Percentiles rank a stretch among this genome's conserved stretches.
Evolutionary conservation across 371 early-diverging fungal species (phyloP).

Genomic region (Choanephora cucurbitarum): DNA sequence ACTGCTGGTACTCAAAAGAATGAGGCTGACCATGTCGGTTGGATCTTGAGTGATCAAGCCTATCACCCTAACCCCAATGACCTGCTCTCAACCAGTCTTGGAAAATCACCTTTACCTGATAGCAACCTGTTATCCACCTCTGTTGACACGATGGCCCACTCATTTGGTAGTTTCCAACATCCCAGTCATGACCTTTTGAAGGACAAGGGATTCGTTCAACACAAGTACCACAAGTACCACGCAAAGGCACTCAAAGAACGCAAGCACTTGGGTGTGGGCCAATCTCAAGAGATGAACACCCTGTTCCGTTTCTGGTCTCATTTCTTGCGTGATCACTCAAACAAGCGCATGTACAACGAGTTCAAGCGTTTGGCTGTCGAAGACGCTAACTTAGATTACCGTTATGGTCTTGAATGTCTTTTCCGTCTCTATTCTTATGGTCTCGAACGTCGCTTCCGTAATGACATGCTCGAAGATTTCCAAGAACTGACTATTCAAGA

Average conservation of each 20-base stretch:
- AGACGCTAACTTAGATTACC: constrained; percentile 85
- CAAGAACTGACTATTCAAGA: constrained; percentile 81
- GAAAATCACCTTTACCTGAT: constrained; percentile 38
- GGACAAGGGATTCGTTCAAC: constrained; percentile 95
- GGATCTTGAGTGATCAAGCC: constrained; percentile 69
- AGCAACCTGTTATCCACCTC: constrained; percentile 40
- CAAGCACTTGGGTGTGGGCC: constrained; percentile 87
- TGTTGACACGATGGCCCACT: constrained; percentile 62
- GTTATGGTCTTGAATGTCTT: constrained; percentile 88
- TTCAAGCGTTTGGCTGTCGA: constrained; percentile 92
- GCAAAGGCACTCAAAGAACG: constrained; percentile 94
- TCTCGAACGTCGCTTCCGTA: constrained; percentile 86
- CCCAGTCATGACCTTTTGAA: constrained; percentile 91
- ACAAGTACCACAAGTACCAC: constrained; percentile 94
- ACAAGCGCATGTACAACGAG: constrained; percentile 91
- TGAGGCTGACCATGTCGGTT: constrained; percentile 88
- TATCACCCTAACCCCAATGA: constrained; percentile 50
- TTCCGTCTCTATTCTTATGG: constrained; percentile 97
- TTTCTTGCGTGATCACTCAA: constrained; percentile 94
- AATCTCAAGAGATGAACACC: constrained; percentile 97
- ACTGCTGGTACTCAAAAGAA: constrained; percentile 40
- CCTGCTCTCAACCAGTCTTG: constrained; percentile 39
- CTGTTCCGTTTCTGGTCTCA: constrained; percentile 98
- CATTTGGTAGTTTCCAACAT: constrained; percentile 89
- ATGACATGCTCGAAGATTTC: constrained; percentile 87